Evolutionary conservation across 73 alveolate genomes (phyloP).

Genomic region (Paraurostyla sp.): DNA sequence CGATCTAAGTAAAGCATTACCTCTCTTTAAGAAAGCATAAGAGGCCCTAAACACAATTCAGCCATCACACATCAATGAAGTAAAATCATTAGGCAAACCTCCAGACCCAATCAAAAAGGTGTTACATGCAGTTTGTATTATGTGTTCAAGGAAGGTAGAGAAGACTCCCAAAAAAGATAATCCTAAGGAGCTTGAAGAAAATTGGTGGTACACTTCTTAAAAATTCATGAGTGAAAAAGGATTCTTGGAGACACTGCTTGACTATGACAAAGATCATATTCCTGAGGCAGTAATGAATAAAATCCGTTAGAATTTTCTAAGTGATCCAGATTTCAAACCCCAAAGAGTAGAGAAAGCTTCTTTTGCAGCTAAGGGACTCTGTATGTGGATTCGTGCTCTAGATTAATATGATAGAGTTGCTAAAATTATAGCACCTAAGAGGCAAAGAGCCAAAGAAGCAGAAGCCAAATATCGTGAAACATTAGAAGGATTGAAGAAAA

Average conservation of each 20-base stretch:
- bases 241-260: conserved; percentile 76
- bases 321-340: conserved; percentile 76
- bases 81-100: conserved; percentile 90
- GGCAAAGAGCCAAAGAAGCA: conserved; percentile 81
- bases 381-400: conserved; percentile 85
- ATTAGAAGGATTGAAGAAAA: conserved; percentile 72
- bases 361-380: conserved; percentile 86
- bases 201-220: conserved; percentile 65
- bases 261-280: conserved; percentile 78
- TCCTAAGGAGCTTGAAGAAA: conserved; percentile 61
- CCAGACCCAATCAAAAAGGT: conserved; percentile 82
- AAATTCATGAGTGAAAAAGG: conserved; percentile 63
- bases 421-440: conserved; percentile 78
- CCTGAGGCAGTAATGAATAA: conserved; percentile 75
- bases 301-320: conserved; percentile 43
- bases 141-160: conserved; percentile 68
- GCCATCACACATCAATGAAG: conserved; percentile 92
- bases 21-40: conserved; percentile 88
- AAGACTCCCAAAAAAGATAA: conserved; percentile 65
- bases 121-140: conserved; percentile 79
- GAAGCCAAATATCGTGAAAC: conserved; percentile 79
- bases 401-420: conserved; percentile 85
- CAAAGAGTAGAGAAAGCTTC: conserved; percentile 82
- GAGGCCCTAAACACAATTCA: conserved; percentile 92
- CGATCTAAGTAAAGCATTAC: conserved; percentile 90